phyloP scores from a whole-genome alignment of 1,139 yeast genomes.

The Arxiozyma slooffiae region DNA sequence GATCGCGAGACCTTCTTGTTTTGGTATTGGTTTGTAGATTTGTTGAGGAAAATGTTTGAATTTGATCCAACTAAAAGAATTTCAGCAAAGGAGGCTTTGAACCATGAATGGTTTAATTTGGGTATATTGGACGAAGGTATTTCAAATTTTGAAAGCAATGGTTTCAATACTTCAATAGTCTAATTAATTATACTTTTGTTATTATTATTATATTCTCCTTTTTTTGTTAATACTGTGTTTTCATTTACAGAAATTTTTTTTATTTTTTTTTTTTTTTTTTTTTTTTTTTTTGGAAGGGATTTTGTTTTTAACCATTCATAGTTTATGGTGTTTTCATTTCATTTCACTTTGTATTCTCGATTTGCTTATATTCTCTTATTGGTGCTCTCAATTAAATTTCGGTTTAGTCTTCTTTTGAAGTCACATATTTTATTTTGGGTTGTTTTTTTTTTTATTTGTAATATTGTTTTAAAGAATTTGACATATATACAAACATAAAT shows the following conservation, averaged over 20 bases:
- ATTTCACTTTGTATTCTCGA: background rate
- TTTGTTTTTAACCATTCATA: too few relatives aligned
- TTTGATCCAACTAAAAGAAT: constrained; percentile 57
- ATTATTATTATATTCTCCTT: too few relatives aligned
- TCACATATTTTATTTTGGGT: background rate
- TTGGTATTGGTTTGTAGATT: constrained; percentile 68
- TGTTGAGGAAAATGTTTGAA: constrained; percentile 49
- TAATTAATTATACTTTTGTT: too few relatives aligned
- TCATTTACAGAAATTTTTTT: too few relatives aligned
- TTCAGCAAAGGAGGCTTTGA: constrained; percentile 58
- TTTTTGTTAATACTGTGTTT: too few relatives aligned
- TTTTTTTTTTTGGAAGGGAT: too few relatives aligned
- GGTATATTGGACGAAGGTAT: constrained; percentile 66
- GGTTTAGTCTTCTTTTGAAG: background rate
- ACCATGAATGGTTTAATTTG: constrained; percentile 67
- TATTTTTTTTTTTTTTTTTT: too few relatives aligned
- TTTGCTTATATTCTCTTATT: background rate
- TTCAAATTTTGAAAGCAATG: constrained; percentile 16
- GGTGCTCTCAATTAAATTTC: background rate
- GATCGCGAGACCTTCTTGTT: constrained; percentile 49
- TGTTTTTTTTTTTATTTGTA: too few relatives aligned
- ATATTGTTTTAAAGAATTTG: too few relatives aligned
- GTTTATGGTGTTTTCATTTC: background rate
- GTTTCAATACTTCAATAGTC: background rate
- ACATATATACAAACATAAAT: background rate